These are phyloP conservation scores for Penicillium polonicum DNA, from an alignment of 2,329 filamentous ascomycete genomes.

Conservation along the genomic window DNA sequence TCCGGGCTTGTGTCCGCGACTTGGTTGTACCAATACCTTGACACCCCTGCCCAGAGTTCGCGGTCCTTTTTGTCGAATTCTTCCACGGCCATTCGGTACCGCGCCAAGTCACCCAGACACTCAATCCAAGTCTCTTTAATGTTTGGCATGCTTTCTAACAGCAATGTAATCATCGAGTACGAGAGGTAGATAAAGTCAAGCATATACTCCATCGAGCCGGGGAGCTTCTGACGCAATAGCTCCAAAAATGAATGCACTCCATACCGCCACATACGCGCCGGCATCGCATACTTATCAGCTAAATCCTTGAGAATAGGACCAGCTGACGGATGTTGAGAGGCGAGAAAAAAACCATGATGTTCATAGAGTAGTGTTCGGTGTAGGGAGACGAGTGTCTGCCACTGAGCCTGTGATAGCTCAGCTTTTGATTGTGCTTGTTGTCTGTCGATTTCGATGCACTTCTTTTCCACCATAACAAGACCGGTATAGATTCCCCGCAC, in stretches of 20 bases:
- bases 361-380: conserved; percentile 80
- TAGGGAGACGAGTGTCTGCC: conserved; percentile 77
- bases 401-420: conserved; percentile 47
- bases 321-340: conserved; percentile 80
- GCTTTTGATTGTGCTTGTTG: too few relatives aligned
- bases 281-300: conserved; percentile 84
- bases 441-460: too few relatives aligned
- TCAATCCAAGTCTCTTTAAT: conserved; percentile 94
- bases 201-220: conserved; percentile 82
- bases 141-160: conserved; percentile 78
- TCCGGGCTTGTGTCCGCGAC: conserved; percentile 61
- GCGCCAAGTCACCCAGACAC: conserved; percentile 78
- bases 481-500: too few relatives aligned
- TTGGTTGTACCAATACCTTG: conserved; percentile 78
- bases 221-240: conserved; percentile 66
- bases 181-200: conserved; percentile 83
- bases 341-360: conserved; percentile 82
- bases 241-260: conserved; percentile 86
- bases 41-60: conserved; percentile 27
- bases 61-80: conserved; percentile 62
- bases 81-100: conserved; percentile 90
- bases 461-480: too few relatives aligned
- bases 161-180: conserved; percentile 83
- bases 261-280: conserved; percentile 88
- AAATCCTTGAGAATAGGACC: conserved; percentile 65